Evolutionary conservation across 2,329 filamentous ascomycete genomes (phyloP), one percentile per base, ranked within the genome.

Genomic region (Hawksworthiomyces lignivorus): DNA sequence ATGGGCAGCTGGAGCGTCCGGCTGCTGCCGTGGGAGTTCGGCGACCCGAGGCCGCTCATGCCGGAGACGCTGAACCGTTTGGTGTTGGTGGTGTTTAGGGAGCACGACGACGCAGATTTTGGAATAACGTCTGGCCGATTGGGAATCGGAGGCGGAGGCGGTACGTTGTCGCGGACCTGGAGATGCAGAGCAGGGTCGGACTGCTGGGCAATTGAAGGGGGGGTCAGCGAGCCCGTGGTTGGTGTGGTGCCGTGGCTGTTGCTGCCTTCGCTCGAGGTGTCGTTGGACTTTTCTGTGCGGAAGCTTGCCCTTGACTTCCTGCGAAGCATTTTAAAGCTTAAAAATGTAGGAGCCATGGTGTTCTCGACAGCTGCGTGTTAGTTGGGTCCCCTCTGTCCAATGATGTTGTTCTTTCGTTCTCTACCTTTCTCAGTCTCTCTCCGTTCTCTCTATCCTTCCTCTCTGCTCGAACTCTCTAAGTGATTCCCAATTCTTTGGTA

Each of bases 301-400:
- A 88, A 82, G 68, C 80, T 88, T 47, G 80, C 75, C 60, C 73
- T 82, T 43, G 85, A 92, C 53, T 82, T 81, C 53, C 86, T 78
- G 53, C 86, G 83, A 43, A 94, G 65, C 56, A 83, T 80, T 62
- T 79, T 86, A 54, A 76, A 62, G 51, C 62, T 74, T 48, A 92
- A 72, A 57, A 94, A 86, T 32, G 81, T 65, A 26, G 75, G 73
- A 43, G 74, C 68, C 75, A 80, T 80, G 50, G 44, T 51, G n/a
- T n/a, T n/a, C n/a, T n/a, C n/a, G n/a, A n/a, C n/a, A n/a, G n/a
- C n/a, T n/a, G n/a, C n/a, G n/a, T n/a, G n/a, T n/a, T n/a, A n/a
- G n/a, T n/a, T n/a, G n/a, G n/a, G n/a, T n/a, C n/a, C n/a, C n/a
- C n/a, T n/a, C n/a, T n/a, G n/a, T n/a, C n/a, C n/a, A n/a, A n/a